Evolutionary conservation across 495 filamentous ascomycete species (phyloP).

Genomic region (Penicillium cinerascens): DNA sequence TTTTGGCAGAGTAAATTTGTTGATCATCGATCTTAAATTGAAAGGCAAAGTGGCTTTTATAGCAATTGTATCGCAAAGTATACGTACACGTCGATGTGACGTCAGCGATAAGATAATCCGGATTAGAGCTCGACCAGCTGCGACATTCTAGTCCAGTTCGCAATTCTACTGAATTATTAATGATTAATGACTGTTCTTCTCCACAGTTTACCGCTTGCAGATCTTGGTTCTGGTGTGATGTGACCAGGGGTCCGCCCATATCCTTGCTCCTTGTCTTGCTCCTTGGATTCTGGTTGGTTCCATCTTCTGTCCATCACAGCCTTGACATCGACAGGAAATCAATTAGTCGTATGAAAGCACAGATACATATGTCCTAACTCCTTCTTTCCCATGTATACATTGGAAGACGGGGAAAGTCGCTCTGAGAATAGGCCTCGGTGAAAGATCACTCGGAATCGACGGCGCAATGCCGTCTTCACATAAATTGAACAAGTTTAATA

Average conservation of each 20-base stretch:
- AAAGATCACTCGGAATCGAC: no score
- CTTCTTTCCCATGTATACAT: no score
- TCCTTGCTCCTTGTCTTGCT: neutral
- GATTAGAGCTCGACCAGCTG: slow-evolving; percentile 4
- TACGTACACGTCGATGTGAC: slow-evolving; percentile 26
- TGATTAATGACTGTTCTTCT: neutral
- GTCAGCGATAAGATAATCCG: slow-evolving; percentile 27
- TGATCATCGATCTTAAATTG: no score
- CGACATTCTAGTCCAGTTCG: neutral
- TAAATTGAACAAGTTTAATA: no score
- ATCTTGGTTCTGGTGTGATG: neutral
- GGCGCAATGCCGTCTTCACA: no score
- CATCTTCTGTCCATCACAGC: neutral
- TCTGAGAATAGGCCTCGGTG: no score
- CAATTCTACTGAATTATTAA: neutral
- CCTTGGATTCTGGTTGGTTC: neutral
- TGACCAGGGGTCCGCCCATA: neutral
- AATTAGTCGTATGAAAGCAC: neutral
- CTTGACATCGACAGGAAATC: neutral
- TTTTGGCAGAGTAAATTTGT: neutral
- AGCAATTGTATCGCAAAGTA: slow-evolving; percentile 6
- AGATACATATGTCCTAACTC: neutral
- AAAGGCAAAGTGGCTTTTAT: no score
- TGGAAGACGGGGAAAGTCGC: no score
- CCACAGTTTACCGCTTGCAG: neutral